A percentile compares a stretch with the other conserved stretches of the same genome.
Conservation (phyloP, 352 stramenopile species). For the Pythium rishiriense region DNA sequence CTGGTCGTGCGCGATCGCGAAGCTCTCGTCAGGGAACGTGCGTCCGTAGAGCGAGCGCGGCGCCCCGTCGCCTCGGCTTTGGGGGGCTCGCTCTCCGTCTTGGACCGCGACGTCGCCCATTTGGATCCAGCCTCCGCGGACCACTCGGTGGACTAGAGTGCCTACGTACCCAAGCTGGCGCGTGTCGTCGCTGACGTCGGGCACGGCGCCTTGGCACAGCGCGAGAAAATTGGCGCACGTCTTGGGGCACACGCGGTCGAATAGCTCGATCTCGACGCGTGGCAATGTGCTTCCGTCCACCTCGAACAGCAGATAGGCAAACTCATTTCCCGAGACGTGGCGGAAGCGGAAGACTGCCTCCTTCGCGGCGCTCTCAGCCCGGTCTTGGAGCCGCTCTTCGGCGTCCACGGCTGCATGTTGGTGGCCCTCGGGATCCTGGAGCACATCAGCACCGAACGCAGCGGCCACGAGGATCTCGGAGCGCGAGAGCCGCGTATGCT, state of each 20-base stretch:
- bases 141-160: slow-evolving; percentile 63
- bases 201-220: slow-evolving; percentile 58
- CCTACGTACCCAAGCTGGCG: slow-evolving; percentile 51
- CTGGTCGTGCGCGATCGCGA: slow-evolving; percentile 61
- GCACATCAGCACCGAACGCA: slow-evolving; percentile 40
- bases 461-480: slow-evolving; percentile 54
- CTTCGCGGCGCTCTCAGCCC: slow-evolving; percentile 43
- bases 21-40: slow-evolving; percentile 76
- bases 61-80: slow-evolving; percentile 42
- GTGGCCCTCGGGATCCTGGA: slow-evolving; percentile 21
- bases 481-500: slow-evolving; percentile 51
- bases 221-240: slow-evolving; percentile 79
- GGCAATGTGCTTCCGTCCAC: slow-evolving; percentile 61
- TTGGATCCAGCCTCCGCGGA: slow-evolving; percentile 74
- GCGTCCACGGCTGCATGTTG: slow-evolving; percentile 36
- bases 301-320: slow-evolving; percentile 61
- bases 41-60: slow-evolving; percentile 59
- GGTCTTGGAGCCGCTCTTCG: slow-evolving; percentile 51
- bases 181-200: slow-evolving; percentile 41
- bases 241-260: slow-evolving; percentile 51
- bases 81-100: neutral
- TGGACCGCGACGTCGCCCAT: slow-evolving; percentile 51
- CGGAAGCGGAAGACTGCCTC: slow-evolving; percentile 46
- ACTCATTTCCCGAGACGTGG: slow-evolving; percentile 53
- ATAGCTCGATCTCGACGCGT: slow-evolving; percentile 72